phyloP scores from a whole-genome alignment of 257 asterid species.

The Forsythia suspensa region DNA sequence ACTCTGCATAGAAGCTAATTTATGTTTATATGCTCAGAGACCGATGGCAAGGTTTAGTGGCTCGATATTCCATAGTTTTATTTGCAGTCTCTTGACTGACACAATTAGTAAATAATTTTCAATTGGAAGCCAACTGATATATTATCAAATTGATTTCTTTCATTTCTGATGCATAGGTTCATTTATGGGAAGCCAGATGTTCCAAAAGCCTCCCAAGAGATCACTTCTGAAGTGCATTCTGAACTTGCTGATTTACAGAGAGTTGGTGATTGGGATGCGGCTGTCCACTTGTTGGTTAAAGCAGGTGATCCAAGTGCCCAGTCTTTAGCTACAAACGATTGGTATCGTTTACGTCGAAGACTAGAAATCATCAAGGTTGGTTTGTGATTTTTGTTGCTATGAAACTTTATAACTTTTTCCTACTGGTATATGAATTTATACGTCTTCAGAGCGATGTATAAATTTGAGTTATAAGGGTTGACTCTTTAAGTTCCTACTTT shows the following conservation, averaged over 20 bases:
- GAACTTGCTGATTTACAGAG: constrained; percentile 71
- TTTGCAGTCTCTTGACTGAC: neutral
- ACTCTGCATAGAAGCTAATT: neutral
- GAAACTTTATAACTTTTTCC: neutral
- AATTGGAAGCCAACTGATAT: neutral
- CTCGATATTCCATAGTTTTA: neutral
- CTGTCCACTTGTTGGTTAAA: constrained; percentile 59
- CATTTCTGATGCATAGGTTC: constrained; percentile 55
- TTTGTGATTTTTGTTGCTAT: neutral
- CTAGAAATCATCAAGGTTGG: constrained; percentile 88
- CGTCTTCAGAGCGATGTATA: neutral
- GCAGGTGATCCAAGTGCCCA: constrained; percentile 85
- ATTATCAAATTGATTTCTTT: constrained; percentile 18
- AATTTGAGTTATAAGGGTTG: neutral
- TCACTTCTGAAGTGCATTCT: constrained; percentile 58
- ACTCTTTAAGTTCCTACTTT: neutral
- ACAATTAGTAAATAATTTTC: neutral
- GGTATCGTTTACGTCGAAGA: constrained; percentile 94
- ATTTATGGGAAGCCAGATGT: constrained; percentile 94
- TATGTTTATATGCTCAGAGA: neutral
- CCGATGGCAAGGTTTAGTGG: neutral
- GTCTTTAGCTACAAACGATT: constrained; percentile 77
- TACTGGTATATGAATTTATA: constrained; percentile 6
- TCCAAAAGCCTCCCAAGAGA: constrained; percentile 79
- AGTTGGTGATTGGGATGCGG: constrained; percentile 80